Conservation (phyloP, 129 eudicot species). For the Calendula officinalis region DNA sequence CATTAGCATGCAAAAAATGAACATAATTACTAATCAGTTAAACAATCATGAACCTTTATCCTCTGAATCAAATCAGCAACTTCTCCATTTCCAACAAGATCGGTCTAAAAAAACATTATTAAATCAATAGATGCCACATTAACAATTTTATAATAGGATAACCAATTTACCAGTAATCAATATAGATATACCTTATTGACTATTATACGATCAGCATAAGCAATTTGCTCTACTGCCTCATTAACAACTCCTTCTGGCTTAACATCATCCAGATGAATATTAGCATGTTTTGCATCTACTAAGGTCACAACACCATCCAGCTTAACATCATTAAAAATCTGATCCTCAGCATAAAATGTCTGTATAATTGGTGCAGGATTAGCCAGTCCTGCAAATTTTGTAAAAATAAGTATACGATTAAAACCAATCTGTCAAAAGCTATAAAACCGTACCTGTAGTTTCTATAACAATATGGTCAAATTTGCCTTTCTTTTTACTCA, state of each 20-base stretch:
- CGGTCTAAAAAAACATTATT: constrained; percentile 59
- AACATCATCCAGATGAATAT: constrained; percentile 75
- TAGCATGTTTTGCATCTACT: constrained; percentile 91
- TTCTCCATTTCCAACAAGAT: constrained; percentile 78
- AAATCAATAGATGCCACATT: background rate
- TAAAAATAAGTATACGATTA: constrained; percentile 2
- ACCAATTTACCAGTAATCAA: background rate
- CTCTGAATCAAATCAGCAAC: constrained; percentile 67
- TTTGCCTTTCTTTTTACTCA: constrained; percentile 78
- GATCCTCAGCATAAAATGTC: constrained; percentile 97
- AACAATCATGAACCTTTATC: constrained; percentile 52
- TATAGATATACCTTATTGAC: constrained; percentile 65
- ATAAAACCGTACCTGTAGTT: constrained; percentile 65
- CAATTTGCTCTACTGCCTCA: constrained; percentile 97
- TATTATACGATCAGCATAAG: constrained; percentile 91
- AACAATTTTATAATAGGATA: background rate
- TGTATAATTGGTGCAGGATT: constrained; percentile 98
- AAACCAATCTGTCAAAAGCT: background rate
- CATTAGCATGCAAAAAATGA: background rate
- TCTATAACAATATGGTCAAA: constrained; percentile 96
- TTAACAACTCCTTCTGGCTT: constrained; percentile 95
- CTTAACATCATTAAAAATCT: constrained; percentile 80
- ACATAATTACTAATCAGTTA: background rate
- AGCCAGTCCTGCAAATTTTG: constrained; percentile 66
- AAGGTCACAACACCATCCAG: constrained; percentile 98